These are phyloP conservation scores for Planoprotostelium fungivorum DNA, from an alignment of 78 protist genomes.

Conservation along the genomic window DNA sequence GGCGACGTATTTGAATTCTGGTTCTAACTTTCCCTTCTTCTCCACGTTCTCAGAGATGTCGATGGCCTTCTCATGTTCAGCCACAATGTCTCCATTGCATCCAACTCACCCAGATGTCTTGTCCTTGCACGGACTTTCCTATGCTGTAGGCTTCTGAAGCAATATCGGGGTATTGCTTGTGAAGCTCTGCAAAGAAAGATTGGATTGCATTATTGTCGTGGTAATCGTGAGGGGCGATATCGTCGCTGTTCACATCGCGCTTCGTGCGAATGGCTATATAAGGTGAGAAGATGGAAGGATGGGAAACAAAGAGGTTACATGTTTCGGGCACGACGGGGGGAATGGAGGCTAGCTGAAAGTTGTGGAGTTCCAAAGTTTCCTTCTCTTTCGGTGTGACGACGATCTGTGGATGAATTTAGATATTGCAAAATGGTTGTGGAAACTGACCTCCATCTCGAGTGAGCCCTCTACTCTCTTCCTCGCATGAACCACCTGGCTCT, in stretches of 20 bases:
- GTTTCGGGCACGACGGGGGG: neutral
- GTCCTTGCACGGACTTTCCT: constrained; percentile 16
- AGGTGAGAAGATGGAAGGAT: neutral
- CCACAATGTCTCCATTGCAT: neutral
- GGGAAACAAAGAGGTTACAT: neutral
- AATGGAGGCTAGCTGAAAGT: no score
- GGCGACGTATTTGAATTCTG: constrained; percentile 34
- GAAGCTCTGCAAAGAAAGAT: neutral
- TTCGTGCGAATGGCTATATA: neutral
- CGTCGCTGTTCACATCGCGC: neutral
- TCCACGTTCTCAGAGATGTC: neutral
- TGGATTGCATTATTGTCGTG: neutral
- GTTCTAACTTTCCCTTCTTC: constrained; percentile 1
- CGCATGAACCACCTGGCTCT: neutral
- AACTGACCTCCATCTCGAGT: neutral
- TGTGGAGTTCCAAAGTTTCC: no score
- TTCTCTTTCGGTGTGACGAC: neutral
- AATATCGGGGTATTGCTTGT: neutral
- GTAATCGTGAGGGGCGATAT: neutral
- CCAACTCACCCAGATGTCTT: constrained; percentile 23
- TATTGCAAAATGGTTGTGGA: no score
- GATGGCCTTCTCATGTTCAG: neutral
- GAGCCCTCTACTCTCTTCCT: neutral
- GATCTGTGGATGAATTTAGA: neutral
- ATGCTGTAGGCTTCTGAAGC: constrained; percentile 25